Evolutionary conservation across 495 filamentous ascomycete species (phyloP), one percentile per base, ranked within the genome.

Genomic region (Beverwykella pulmonaria): DNA sequence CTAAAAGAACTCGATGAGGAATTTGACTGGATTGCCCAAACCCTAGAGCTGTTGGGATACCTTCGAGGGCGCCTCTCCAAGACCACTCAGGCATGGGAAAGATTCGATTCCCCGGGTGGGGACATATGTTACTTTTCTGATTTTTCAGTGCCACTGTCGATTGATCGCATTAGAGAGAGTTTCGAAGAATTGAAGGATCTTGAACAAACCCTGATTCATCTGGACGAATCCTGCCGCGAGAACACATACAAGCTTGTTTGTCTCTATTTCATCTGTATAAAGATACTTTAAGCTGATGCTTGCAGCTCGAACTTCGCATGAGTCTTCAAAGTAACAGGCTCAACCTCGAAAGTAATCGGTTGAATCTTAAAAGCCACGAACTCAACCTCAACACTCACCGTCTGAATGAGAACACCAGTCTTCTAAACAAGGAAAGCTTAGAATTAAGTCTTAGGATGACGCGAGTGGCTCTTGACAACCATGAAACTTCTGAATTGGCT

Each of bases 41-140:
- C 39, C 6, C 6, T 44, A 3, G 17, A 12, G 6, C 17, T 44
- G 2, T 10, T 44, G 17, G 17, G 15, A 44, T 2, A n/a, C 3
- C 39, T 44, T n/a, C 39, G 39, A 44, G 3, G 39, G 6, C 9
- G 39, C 3, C 8, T 44, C 15, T 44, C 39, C 3, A 4, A 10
- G 2, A 61, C 59, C 2, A 30, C 53, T 20, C 14, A 34, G 5
- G 44, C 47, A 22, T 61, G 59, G 44, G 47, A 50, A 53, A 53
- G 27, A 26, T 61, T 61, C 30, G 19, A 61, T 9, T 1, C 29
- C 20, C 22, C 48, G 3, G 14, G 12, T 41, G 48, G 60, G 19
- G 60, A 55, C 23, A 55, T 55, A n/a, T 23, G 20, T 26, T 63
- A 63, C 25, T 63, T 63, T 23, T 29, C 25, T 15, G 59, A 63